Percentiles rank a stretch among this genome's conserved stretches.
Evolutionary conservation across 192 early-diverging fungal genomes (phyloP).

Genomic region (Helicostylum pulchrum): DNA sequence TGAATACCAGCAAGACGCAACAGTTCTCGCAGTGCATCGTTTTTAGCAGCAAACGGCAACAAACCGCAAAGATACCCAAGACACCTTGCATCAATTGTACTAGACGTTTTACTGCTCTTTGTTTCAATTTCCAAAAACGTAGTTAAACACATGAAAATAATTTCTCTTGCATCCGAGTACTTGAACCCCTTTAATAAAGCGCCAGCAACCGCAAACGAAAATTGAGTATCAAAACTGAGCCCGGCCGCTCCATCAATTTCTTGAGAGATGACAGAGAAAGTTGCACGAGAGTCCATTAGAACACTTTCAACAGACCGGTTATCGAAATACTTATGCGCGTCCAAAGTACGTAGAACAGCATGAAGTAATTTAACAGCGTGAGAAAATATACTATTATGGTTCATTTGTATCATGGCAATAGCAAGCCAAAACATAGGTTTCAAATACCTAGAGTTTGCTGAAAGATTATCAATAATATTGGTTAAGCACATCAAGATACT

Average conservation of each 20-base stretch:
- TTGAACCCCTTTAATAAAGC: slow-evolving; percentile 79
- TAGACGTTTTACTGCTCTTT: slow-evolving; percentile 32
- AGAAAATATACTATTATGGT: slow-evolving; percentile 69
- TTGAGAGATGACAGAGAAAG: slow-evolving; percentile 61
- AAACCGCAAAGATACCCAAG: slow-evolving; percentile 77
- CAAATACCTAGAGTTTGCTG: slow-evolving; percentile 72
- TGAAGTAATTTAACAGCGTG: slow-evolving; percentile 65
- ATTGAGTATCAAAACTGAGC: slow-evolving; percentile 78
- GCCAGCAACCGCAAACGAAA: slow-evolving; percentile 77
- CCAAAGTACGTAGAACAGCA: slow-evolving; percentile 67
- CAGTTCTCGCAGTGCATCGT: slow-evolving; percentile 56
- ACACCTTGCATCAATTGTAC: slow-evolving; percentile 38
- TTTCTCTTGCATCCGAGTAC: slow-evolving; percentile 65
- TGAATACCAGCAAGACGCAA: slow-evolving; percentile 47
- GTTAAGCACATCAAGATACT: slow-evolving; percentile 83
- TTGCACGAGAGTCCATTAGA: slow-evolving; percentile 62
- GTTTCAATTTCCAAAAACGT: slow-evolving; percentile 68
- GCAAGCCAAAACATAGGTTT: slow-evolving; percentile 87
- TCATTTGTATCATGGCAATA: slow-evolving; percentile 78
- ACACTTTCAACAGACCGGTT: slow-evolving; percentile 48
- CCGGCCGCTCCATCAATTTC: slow-evolving; percentile 70
- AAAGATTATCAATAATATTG: slow-evolving; percentile 76
- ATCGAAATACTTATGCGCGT: slow-evolving; percentile 57
- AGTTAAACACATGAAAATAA: slow-evolving; percentile 59
- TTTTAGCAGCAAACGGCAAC: slow-evolving; percentile 66